Evolutionary conservation across 2,329 filamentous ascomycete species (phyloP), one percentile per base, ranked within the genome.

Genomic region (Phaeosphaeriaceae sp.): DNA sequence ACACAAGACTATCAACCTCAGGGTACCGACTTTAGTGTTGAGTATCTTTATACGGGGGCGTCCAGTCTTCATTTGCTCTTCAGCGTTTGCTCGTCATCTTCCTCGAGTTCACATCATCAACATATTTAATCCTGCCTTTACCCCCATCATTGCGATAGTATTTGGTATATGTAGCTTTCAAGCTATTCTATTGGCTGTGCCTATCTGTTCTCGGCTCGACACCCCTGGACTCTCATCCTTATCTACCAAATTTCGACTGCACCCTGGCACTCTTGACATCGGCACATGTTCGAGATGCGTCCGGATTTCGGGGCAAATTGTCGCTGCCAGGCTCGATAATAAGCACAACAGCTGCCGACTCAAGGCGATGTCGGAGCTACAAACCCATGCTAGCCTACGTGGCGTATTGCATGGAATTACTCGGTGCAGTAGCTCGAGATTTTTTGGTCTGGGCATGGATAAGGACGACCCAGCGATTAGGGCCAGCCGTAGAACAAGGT

Each of bases 1-100:
- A 74, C 63, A 70, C 67, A 76, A 76, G 72, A 76, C 70, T 75
- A 75, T 76, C 63, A 66, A 67, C 74, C 74, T 71, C 72, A 76
- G 69, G 74, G 74, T 76, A 71, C 72, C 70, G 65, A 70, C 68
- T 62, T 75, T 76, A 76, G 70, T 66, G 71, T 76, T 74, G 68
- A 76, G 65, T 69, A 76, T 74, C 57, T 54, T 69, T 75, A 74
- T 69, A 60, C n/a, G n/a, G 65, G 60, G 57, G 52, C 57, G 66
- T 66, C 62, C 45, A 31, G 48, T 53, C 46, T 52, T 20, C 22
- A 31, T 27, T 62, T 61, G 45, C 44, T 46, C 58, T 63, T 53
- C 42, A 58, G 55, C 53, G 48, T 51, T 50, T 54, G 47, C 27
- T 44, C 24, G 24, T 36, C 50, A 45, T 51, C 25, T 45, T 27